Conservation (phyloP, 1,284 basidiomycete genomes). For the Ceratobasidium sp. region DNA sequence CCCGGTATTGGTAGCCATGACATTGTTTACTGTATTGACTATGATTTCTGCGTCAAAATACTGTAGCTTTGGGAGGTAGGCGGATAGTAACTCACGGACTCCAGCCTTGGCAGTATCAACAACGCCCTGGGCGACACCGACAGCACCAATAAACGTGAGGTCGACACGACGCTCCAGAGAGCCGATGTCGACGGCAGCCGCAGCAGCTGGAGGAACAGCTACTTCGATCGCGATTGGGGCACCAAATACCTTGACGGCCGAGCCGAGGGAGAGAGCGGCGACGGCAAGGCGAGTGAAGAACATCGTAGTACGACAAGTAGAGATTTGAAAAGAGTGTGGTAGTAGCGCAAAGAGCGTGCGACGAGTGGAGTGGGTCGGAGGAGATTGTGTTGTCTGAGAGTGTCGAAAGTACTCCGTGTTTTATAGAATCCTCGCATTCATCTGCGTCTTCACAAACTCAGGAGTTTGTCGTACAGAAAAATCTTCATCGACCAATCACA, state of each 20-base stretch:
- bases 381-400: background rate
- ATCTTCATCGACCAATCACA: background rate
- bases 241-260: background rate
- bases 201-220: background rate
- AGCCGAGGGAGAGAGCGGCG: slow-evolving; percentile 14
- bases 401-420: background rate
- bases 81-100: too few species aligned
- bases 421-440: background rate
- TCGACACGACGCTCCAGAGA: background rate
- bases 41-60: background rate
- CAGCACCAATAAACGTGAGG: background rate
- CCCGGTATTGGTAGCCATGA: background rate
- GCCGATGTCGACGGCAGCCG: background rate
- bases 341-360: background rate
- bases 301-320: background rate
- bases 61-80: too few species aligned
- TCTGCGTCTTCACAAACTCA: background rate
- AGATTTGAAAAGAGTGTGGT: background rate
- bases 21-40: background rate
- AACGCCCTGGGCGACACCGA: background rate
- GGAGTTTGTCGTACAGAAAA: background rate
- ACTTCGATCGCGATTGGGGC: background rate
- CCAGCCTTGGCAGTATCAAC: too few species aligned
- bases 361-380: background rate
- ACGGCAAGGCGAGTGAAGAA: slow-evolving; percentile 16